phyloP scores from a whole-genome alignment of 2,329 filamentous ascomycete genomes.

The Didymella segeticola region DNA sequence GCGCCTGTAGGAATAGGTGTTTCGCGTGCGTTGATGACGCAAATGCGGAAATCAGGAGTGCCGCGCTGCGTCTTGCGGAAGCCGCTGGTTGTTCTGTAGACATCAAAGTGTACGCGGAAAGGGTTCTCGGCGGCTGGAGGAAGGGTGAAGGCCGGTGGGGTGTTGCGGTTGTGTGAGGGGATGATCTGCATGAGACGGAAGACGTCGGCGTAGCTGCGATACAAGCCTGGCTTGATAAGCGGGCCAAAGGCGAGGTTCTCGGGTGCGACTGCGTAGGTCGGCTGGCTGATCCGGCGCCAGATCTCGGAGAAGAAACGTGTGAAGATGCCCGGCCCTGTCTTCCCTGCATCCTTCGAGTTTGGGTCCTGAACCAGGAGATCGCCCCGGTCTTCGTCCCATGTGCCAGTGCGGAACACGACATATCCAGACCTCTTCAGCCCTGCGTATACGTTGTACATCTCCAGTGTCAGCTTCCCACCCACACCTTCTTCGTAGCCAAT shows the following conservation, averaged over 20 bases:
- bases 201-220: slow-evolving; percentile 67
- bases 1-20: slow-evolving; percentile 74
- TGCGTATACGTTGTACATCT: slow-evolving; percentile 87
- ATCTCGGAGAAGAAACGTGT: slow-evolving; percentile 46
- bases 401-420: slow-evolving; percentile 74
- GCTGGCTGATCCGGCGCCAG: slow-evolving; percentile 40
- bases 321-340: slow-evolving; percentile 29
- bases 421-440: slow-evolving; percentile 85
- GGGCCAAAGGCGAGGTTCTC: slow-evolving; percentile 52
- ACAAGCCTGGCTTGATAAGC: slow-evolving; percentile 60
- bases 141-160: slow-evolving; percentile 44
- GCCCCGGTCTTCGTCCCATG: slow-evolving; percentile 46
- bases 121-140: slow-evolving; percentile 54
- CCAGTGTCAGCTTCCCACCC: slow-evolving; percentile 65
- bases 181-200: slow-evolving; percentile 79
- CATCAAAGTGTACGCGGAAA: slow-evolving; percentile 77
- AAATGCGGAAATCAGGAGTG: slow-evolving; percentile 81
- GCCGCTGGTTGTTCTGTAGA: slow-evolving; percentile 73
- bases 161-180: slow-evolving; percentile 69
- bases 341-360: slow-evolving; percentile 10
- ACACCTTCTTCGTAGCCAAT: slow-evolving; percentile 70
- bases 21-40: slow-evolving; percentile 77
- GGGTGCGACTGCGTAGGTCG: slow-evolving; percentile 23
- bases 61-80: slow-evolving; percentile 84
- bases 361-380: slow-evolving; percentile 17